Percentiles rank a stretch among this genome's conserved stretches.
These are phyloP conservation scores for Immersiella caudata DNA, from an alignment of 495 filamentous ascomycete genomes.

Conservation along the genomic window DNA sequence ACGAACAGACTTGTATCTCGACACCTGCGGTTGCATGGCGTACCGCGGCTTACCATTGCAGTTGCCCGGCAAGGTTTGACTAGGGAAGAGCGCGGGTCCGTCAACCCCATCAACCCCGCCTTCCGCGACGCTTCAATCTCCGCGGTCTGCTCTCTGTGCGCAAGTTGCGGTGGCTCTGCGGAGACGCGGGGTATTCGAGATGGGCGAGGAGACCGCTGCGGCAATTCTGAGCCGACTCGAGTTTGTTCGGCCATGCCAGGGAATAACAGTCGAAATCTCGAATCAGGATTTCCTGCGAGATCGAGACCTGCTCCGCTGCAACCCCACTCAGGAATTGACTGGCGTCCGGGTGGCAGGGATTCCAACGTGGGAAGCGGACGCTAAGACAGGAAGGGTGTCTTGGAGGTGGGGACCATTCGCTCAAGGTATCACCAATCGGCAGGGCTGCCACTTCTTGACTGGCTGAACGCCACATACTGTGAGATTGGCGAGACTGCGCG, in stretches of 20 bases:
- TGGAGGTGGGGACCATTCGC: neutral
- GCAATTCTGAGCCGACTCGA: neutral
- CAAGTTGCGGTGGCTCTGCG: neutral
- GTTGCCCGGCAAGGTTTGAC: neutral
- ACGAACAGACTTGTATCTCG: neutral
- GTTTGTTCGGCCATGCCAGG: neutral
- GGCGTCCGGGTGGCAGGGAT: neutral
- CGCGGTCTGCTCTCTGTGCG: neutral
- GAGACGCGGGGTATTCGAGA: neutral
- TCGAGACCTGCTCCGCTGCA: neutral
- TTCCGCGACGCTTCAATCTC: neutral
- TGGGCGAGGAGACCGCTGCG: neutral
- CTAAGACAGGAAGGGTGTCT: neutral
- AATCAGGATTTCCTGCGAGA: neutral
- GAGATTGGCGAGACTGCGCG: neutral
- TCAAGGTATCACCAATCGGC: neutral
- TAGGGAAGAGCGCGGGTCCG: conserved; percentile 1
- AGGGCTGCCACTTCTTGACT: neutral
- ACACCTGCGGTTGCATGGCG: neutral
- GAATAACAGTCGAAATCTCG: neutral
- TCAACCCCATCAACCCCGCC: conserved; percentile 4
- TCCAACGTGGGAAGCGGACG: neutral
- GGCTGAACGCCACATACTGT: neutral
- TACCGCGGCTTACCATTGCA: neutral
- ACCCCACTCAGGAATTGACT: neutral